These are phyloP conservation scores for Hibiscus tridactylites DNA, from an alignment of 345 rosid genomes.

Conservation along the genomic window DNA sequence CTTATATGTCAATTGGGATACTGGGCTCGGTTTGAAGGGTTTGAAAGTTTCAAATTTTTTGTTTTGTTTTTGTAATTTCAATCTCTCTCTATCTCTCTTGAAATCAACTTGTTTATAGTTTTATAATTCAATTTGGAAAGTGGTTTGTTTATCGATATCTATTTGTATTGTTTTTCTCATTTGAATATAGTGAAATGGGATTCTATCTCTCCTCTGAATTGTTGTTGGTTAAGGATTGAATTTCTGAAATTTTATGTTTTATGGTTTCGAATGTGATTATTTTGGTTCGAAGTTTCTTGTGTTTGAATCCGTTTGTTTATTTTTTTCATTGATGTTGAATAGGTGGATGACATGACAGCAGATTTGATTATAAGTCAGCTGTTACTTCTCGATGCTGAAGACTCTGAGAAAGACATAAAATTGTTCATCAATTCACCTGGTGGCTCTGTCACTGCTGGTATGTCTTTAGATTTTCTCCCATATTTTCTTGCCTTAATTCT, in stretches of 20 bases:
- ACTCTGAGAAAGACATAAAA: constrained; percentile 64
- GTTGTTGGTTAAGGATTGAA: not conserved
- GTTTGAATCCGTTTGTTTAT: not conserved
- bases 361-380: constrained; percentile 89
- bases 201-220: not conserved
- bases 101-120: not conserved
- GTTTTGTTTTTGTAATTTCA: not conserved
- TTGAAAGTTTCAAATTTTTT: not conserved
- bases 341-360: constrained; percentile 86
- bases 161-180: not conserved
- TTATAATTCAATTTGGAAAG: not conserved
- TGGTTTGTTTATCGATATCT: not conserved
- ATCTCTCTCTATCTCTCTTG: too few species aligned
- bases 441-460: constrained; percentile 91
- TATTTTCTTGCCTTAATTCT: not conserved
- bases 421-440: constrained; percentile 89
- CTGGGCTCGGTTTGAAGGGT: not conserved
- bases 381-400: constrained; percentile 80
- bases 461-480: not conserved
- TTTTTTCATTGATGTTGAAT: constrained; percentile 12
- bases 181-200: not conserved
- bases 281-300: not conserved
- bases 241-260: not conserved
- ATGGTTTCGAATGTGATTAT: not conserved
- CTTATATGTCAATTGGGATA: not conserved